Evolutionary conservation across 2,329 filamentous ascomycete genomes (phyloP).

Genomic region (Pseudomassariella vexata): DNA sequence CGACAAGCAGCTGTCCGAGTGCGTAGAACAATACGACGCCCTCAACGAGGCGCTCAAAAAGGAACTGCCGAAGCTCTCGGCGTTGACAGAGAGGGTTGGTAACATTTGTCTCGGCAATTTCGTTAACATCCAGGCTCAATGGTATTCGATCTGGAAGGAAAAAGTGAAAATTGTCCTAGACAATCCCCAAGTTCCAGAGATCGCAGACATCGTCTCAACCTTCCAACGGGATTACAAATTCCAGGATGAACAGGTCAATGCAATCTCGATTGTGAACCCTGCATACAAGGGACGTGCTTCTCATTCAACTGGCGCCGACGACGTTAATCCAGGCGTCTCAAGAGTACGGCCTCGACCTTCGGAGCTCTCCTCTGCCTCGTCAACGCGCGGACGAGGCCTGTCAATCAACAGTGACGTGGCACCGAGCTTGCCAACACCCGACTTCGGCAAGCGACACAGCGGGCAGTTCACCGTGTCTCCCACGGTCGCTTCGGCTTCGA

Average conservation of each 20-base stretch:
- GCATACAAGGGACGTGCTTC: conserved; percentile 54
- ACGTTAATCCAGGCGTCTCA: conserved; percentile 37
- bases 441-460: conserved; percentile 60
- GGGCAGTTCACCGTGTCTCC: conserved; percentile 61
- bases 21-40: conserved; percentile 83
- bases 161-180: conserved; percentile 74
- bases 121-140: conserved; percentile 74
- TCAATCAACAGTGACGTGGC: conserved; percentile 59
- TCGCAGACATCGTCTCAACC: conserved; percentile 67
- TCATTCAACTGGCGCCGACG: conserved; percentile 53
- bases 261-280: conserved; percentile 74
- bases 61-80: conserved; percentile 80
- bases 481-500: conserved; percentile 31
- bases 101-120: conserved; percentile 79
- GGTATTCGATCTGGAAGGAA: conserved; percentile 78
- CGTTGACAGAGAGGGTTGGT: conserved; percentile 75
- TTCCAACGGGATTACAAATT: conserved; percentile 77
- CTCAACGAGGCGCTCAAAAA: conserved; percentile 91
- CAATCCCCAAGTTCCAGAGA: conserved; percentile 58
- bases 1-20: conserved; percentile 78
- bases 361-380: conserved; percentile 33
- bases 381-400: conserved; percentile 50
- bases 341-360: conserved; percentile 43
- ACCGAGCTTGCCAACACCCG: conserved; percentile 58
- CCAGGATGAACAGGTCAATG: conserved; percentile 65